A percentile compares a stretch with the other conserved stretches of the same genome.
Conservation (phyloP, 2,329 filamentous ascomycete species). For the Cercospora janseana region DNA sequence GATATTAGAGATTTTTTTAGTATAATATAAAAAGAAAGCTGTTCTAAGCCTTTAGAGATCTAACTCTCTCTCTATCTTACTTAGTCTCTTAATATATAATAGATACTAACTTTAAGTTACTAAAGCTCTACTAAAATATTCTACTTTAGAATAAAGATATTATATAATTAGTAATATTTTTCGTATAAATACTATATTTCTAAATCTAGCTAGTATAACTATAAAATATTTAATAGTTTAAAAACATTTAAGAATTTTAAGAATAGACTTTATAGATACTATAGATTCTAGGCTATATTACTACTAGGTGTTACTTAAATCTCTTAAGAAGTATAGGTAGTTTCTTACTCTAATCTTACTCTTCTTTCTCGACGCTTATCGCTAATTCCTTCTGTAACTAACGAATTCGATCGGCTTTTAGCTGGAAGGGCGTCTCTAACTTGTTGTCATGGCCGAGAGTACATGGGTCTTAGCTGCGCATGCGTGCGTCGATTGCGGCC, state of each 20-base stretch:
- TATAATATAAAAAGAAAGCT: neutral
- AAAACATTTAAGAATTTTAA: too few relatives aligned
- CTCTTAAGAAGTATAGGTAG: neutral
- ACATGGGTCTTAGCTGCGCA: neutral
- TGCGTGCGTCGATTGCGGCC: neutral
- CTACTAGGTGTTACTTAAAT: neutral
- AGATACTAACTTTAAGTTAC: neutral
- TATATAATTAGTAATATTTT: too few relatives aligned
- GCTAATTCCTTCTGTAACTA: neutral
- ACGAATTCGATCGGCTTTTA: neutral
- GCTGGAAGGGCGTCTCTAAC: neutral
- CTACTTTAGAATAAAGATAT: neutral
- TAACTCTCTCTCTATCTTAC: too few relatives aligned
- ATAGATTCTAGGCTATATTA: neutral
- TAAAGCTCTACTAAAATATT: neutral
- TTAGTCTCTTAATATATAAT: neutral
- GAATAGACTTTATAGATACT: too few relatives aligned
- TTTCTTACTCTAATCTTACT: neutral
- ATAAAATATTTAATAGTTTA: too few relatives aligned
- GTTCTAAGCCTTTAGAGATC: neutral
- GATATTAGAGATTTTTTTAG: too few relatives aligned
- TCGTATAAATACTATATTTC: too few relatives aligned
- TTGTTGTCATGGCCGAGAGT: neutral
- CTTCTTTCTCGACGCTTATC: neutral
- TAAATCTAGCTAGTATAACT: too few relatives aligned